Conservation (phyloP, 306 rosid species). For the Nissolia schottii region DNA sequence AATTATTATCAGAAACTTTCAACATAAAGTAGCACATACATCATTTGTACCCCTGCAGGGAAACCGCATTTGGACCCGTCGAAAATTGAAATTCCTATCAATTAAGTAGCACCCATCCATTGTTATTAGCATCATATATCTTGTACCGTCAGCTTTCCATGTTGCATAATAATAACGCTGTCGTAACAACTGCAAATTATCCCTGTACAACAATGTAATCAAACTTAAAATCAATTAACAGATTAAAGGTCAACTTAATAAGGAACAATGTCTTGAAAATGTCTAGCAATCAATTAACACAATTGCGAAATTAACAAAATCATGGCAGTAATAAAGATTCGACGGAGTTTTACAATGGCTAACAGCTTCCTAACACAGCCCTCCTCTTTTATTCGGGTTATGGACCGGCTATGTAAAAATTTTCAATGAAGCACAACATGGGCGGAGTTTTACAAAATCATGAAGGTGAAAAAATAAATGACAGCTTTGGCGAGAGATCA, state of each 20-base stretch:
- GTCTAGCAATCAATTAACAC: conserved; percentile 4
- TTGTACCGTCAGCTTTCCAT: conserved; percentile 99
- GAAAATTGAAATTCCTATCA: conserved; percentile 84
- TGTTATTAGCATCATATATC: conserved; percentile 98
- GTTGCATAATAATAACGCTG: conserved; percentile 99
- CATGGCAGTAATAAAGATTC: too few relatives aligned
- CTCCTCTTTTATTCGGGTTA: too few relatives aligned
- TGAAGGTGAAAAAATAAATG: not conserved
- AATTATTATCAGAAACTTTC: not conserved
- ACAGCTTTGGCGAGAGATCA: not conserved
- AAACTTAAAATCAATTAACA: conserved; percentile 18
- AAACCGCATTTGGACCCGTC: conserved; percentile 99
- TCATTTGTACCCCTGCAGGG: conserved; percentile 84
- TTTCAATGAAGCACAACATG: too few relatives aligned
- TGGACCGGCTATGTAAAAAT: too few relatives aligned
- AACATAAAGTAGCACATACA: conserved; percentile 43
- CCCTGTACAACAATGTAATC: conserved; percentile 56
- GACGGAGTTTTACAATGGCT: too few relatives aligned
- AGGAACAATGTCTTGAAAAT: not conserved
- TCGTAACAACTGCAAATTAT: conserved; percentile 79
- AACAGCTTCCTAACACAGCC: too few relatives aligned
- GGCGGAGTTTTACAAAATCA: not conserved
- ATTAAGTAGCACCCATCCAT: conserved; percentile 95
- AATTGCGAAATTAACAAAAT: too few relatives aligned
- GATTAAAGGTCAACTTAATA: conserved; percentile 1